Base-by-base conservation (phyloP, 2,329 filamentous ascomycete species). In the Hymenoscyphus occultus region DNA sequence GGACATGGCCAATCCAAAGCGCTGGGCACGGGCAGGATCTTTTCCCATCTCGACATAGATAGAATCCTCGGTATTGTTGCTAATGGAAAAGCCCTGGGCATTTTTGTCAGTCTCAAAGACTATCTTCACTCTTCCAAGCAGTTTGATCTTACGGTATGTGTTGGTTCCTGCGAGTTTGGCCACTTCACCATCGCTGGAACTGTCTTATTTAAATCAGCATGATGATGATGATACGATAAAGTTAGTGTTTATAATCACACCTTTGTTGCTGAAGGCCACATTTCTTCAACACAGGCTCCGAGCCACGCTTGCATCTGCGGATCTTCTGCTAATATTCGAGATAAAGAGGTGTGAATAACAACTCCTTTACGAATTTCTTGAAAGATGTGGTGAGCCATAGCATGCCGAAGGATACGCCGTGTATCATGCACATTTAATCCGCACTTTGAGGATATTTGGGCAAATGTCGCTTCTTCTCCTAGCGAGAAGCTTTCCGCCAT, bases 351-450 rank as follows among this genome's bases (percentile, higher is more conserved):
- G 45, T 64, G 62, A 32, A 6, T 39, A 4, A 65, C 48, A 35
- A 57, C 32, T n/a, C 63, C 63, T 14, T 40, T 39, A 6, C 42
- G 45, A 56, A 35, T 4, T 32, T 62, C 60, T 2, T 5, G 2
- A n/a, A 65, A 62, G 32, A 60, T 60, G 14, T 54, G 56, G 39
- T 60, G 40, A 19, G 62, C 32, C 42, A 57, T 60, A n/a, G 62
- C 62, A 56, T 56, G 45, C 9, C 62, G 62, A 13, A 64, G n/a
- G 4, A 64, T 31, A 9, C 56, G 22, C 5, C 58, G 40, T 32
- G 40, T 35, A 32, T 64, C 32, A 3, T 2, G 56, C 13, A 40
- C 57, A 56, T 56, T 56, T 2, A 64, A 10, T 5, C 45, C 45
- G 19, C 35, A 59, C 16, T 14, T 13, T 45, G 54, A 9, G 14